Base-by-base conservation (phyloP, 768 basidiomycete species). In the Suillus weaverae region DNA sequence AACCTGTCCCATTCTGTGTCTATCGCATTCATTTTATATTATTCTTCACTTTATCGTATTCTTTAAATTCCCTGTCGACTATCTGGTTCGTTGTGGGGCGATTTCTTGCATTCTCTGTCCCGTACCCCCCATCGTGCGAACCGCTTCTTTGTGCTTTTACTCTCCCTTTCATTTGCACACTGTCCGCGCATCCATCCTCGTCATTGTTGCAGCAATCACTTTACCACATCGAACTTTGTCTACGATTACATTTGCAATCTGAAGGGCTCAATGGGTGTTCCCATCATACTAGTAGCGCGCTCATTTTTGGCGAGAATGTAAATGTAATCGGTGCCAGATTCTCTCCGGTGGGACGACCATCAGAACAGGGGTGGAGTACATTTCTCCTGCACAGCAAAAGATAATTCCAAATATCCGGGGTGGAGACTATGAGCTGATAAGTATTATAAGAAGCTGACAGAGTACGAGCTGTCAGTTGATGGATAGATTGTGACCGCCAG, bases 1-100 rank as follows among this genome's bases (percentile, higher is more conserved):
- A 85, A 78, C 80, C 77, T 75, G 39, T 59, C 67, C 75, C 74
- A 72, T 71, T 74, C 73, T 70, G 72, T 77, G 72, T 75, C 76
- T 71, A 77, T 78, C 78, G 83, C 83, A 81, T 84, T 85, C 81
- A 79, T 86, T 82, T 81, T 85, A 81, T 86, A 85, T 92, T 91
- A 91, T 91, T 91, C 84, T 86, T 89, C 88, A 89, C 81, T 83
- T 90, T 89, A 91, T 87, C 83, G 78, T 81, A 84, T 81, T 80
- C 79, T 79, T 81, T 76, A 68, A 68, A 65, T 67, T 62, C 66
- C 70, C 69, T 77, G 76, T 78, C 73, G 79, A 73, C 73, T 72
- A 69, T 71, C 72, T 72, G 74, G 72, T 70, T 67, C 73, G 75
- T 77, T 70, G 67, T 75, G 71, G 71, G 74, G 68, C 63, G 70